Evolutionary conservation across 306 rosid species (phyloP), one percentile per base, ranked within the genome.

Genomic region (Acacia crassicarpa): DNA sequence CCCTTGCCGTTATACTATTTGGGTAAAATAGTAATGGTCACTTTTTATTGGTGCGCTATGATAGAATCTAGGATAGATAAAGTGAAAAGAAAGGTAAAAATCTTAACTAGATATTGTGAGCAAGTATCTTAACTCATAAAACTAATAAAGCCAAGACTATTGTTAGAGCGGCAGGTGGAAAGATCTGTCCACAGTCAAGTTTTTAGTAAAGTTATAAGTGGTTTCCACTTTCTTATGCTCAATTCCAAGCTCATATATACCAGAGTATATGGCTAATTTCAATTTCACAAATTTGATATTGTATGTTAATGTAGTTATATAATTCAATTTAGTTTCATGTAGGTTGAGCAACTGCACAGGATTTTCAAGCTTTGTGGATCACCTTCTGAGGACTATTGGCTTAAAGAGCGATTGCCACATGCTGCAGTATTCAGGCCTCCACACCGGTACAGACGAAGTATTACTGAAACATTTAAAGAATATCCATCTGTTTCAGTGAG

Each of bases 321-420:
- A 69, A 76, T 83, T 84, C 68, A 40, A 43, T 75, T 41, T 87
- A 49, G 77, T 83, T 76, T 46, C 45, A 72, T 89, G 84, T 78
- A 95, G 99, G 97, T 95, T 81, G 99, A 95, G 87, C 99, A 95
- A 72, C 87, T 95, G 84, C 99, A 95, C 86, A 93, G 96, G 86
- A 95, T 95, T 74, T 95, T 91, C 87, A 95, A 95, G 92, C 98
- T 95, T 23, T 93, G 99, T 66, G 99, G 99, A 73, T 95, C 99
- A 17, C 99, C 99, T 33, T 81, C 99, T 13, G 98, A 93, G 35
- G 97, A 95, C 67, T 95, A 95, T 78, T 93, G 99, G 98, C 86
- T 80, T 32, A 92, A 87, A 82, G 85, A 86, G 83, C 89, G 91
- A 78, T 80, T 83, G 78, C 88, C 94, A 32, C 89, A 79, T 85